Percentiles rank a stretch among this genome's conserved stretches.
Conservation (phyloP, 2,329 filamentous ascomycete genomes). For the Zymoseptoria tritici region DNA sequence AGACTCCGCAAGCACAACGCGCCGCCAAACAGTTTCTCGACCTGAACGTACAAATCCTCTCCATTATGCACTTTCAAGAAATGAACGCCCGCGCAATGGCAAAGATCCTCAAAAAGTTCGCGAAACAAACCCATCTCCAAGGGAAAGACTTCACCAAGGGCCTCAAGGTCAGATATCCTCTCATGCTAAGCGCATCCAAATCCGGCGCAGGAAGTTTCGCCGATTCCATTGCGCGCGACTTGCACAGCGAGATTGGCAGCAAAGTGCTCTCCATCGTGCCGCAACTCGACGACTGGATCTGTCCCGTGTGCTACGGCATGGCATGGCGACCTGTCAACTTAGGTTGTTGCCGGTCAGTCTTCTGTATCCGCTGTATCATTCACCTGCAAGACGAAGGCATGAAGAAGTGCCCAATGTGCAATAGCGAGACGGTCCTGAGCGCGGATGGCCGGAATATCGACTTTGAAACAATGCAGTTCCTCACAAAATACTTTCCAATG, state of each 20-base stretch:
- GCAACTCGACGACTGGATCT: slow-evolving; percentile 76
- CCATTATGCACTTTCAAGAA: slow-evolving; percentile 74
- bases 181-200: slow-evolving; percentile 34
- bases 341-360: slow-evolving; percentile 62
- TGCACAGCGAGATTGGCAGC: slow-evolving; percentile 66
- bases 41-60: slow-evolving; percentile 69
- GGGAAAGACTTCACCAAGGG: slow-evolving; percentile 29
- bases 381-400: slow-evolving; percentile 62
- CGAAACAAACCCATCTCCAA: slow-evolving; percentile 72
- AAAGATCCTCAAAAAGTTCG: slow-evolving; percentile 90
- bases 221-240: slow-evolving; percentile 62
- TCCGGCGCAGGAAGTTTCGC: slow-evolving; percentile 58
- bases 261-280: slow-evolving; percentile 68
- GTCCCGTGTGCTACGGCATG: slow-evolving; percentile 71
- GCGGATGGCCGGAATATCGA: slow-evolving; percentile 66
- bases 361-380: slow-evolving; percentile 78
- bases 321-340: slow-evolving; percentile 76
- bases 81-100: slow-evolving; percentile 69
- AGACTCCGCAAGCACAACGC: slow-evolving; percentile 54
- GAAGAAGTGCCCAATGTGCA: slow-evolving; percentile 71
- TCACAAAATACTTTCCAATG: slow-evolving; percentile 71
- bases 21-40: slow-evolving; percentile 63
- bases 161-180: slow-evolving; percentile 22
- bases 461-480: slow-evolving; percentile 56
- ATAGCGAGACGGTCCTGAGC: slow-evolving; percentile 61